A percentile compares a stretch with the other conserved stretches of the same genome.
These are phyloP conservation scores for Fonsecaea monophora DNA, from an alignment of 2,329 filamentous ascomycete species.

Conservation along the genomic window DNA sequence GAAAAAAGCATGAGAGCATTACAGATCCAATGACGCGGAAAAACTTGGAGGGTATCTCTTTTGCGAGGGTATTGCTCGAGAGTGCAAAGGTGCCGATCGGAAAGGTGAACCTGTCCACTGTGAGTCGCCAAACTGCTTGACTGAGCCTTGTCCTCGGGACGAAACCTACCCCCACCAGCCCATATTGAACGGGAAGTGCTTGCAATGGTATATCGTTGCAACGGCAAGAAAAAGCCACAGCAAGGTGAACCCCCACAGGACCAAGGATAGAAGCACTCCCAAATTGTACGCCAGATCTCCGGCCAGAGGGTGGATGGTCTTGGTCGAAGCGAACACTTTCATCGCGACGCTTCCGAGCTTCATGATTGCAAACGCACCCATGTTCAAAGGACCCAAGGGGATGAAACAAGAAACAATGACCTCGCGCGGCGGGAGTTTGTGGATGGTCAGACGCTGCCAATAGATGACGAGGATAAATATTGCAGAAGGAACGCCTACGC, in stretches of 20 bases:
- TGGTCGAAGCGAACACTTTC: conserved; percentile 42
- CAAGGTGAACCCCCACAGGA: conserved; percentile 49
- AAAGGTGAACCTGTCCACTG: conserved; percentile 56
- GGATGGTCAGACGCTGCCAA: conserved; percentile 70
- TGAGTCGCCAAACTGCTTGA: conserved; percentile 1
- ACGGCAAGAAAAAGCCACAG: conserved; percentile 50
- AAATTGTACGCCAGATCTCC: conserved; percentile 45
- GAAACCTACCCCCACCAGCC: conserved; percentile 61
- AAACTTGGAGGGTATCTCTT: conserved; percentile 61
- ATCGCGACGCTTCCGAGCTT: conserved; percentile 58
- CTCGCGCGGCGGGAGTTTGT: conserved; percentile 70
- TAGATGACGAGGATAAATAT: conserved; percentile 71
- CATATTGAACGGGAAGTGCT: conserved; percentile 65
- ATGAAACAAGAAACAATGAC: conserved; percentile 73
- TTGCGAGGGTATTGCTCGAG: conserved; percentile 50
- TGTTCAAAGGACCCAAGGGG: conserved; percentile 69
- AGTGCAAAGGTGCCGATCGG: conserved; percentile 63
- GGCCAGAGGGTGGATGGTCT: conserved; percentile 37
- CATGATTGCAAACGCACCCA: conserved; percentile 66
- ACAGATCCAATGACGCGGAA: conserved; percentile 64
- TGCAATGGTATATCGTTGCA: conserved; percentile 44
- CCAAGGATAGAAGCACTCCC: conserved; percentile 46
- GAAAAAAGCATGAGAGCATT: neutral
- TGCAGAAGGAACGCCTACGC: conserved; percentile 62
- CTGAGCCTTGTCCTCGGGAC: neutral